Evolutionary conservation across 192 early-diverging fungal species (phyloP), one percentile per base, ranked within the genome.

Genomic region (Obelidium mucronatum): DNA sequence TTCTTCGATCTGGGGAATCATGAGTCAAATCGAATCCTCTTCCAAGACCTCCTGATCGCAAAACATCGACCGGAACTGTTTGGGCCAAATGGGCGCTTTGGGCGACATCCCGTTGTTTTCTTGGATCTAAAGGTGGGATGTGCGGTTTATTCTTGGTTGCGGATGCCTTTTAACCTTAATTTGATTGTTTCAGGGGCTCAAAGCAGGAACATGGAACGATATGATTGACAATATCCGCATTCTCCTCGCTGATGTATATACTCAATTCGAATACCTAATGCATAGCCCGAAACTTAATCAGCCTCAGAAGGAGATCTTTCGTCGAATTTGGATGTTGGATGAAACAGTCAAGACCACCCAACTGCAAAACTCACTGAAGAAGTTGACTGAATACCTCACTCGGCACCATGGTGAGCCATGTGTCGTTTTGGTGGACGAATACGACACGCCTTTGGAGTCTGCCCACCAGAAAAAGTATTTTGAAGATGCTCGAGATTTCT

Each of bases 341-440:
- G 34, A 65, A 37, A 37, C 30, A 35, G 28, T 65, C 0, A 1
- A 65, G 8, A 33, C 19, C 11, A 15, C 1, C 24, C 4, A 39
- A 19, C 62, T 65, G 11, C 5, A 65, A 0, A 24, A 19, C 13
- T 37, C 11, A 19, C 62, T 65, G 35, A 1, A 65, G 39, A 11
- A 39, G 62, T 34, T 65, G 39, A 39, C 39, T 24, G 33, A 40
- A 39, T 64, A 36, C 34, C 62, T 64, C 62, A 64, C 62, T 64
- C 62, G 62, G 33, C 39, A 65, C 62, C 35, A 65, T 1, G 39
- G 39, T 35, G 13, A 40, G 19, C 62, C 0, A 1, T 65, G 62
- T 65, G 62, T 65, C 62, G 62, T 65, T 65, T 40, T 65, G 35
- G 62, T 65, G 31, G 62, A 65, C 36, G 62, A 65, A 39, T 65